phyloP scores from a whole-genome alignment of 1,284 basidiomycete species.

The Sparassis latifolia region DNA sequence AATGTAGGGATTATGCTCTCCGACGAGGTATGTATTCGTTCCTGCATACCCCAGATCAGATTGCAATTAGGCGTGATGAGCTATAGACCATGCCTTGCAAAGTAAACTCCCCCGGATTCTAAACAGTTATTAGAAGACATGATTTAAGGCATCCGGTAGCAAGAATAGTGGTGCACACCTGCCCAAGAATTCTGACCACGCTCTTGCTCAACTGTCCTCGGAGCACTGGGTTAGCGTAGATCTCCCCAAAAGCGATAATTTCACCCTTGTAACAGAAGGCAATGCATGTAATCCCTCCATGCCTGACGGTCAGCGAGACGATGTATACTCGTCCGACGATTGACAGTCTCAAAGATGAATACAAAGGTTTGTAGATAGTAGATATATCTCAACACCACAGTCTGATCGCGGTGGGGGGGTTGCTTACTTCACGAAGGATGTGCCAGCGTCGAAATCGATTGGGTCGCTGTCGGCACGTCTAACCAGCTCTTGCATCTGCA shows the following conservation, averaged over 20 bases:
- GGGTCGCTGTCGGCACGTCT: no score
- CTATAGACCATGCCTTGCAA: slow-evolving; percentile 60
- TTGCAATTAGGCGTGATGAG: not conserved
- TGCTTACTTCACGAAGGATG: no score
- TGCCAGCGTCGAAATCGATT: no score
- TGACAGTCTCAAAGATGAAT: not conserved
- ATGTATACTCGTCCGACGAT: not conserved
- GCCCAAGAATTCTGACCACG: slow-evolving; percentile 64
- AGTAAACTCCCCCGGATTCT: slow-evolving; percentile 91
- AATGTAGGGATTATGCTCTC: slow-evolving; percentile 60
- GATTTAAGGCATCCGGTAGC: not conserved
- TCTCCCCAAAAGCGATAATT: no score
- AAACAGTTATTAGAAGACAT: not conserved
- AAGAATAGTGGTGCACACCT: slow-evolving; percentile 36
- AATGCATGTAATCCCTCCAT: slow-evolving; percentile 31
- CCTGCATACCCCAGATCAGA: slow-evolving; percentile 31
- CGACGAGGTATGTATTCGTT: slow-evolving; percentile 91
- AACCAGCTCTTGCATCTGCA: no score
- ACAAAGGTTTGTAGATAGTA: no score
- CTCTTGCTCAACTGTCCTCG: slow-evolving; percentile 49
- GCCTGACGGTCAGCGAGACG: no score
- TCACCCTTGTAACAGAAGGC: slow-evolving; percentile 45
- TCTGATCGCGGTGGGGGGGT: no score
- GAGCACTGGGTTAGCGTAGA: no score
- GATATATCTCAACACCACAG: no score